Evolutionary conservation across 2,329 filamentous ascomycete species (phyloP), one percentile per base, ranked within the genome.

Genomic region (Anisogramma anomala): DNA sequence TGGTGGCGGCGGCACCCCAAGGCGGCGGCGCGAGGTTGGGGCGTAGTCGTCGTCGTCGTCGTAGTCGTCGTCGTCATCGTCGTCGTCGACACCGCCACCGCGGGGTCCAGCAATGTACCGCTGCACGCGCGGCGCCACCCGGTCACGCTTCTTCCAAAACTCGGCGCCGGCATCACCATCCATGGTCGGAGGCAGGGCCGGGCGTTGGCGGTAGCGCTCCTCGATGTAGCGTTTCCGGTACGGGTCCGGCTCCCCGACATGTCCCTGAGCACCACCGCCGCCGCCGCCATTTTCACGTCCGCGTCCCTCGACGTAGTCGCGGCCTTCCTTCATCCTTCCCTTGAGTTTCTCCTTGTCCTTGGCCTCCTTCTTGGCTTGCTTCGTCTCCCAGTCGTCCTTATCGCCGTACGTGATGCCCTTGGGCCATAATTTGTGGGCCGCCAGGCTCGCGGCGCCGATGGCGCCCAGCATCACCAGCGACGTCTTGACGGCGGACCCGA

Each of bases 361-460:
- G 30, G 45, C 41, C 20, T 39, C 33, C 40, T 48, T 47, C 18
- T 42, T 38, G 25, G 57, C 57, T 55, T 41, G 30, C 41, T 46
- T 46, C 17, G 36, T 33, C 33, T 58, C 57, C 57, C 60, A 63
- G 17, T 57, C 55, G 43, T 63, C 60, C 44, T 59, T 60, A 17
- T 61, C 59, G 41, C 60, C 59, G 41, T 64, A 60, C 0, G 53
- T 48, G 19, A 58, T 49, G 9, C 60, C 62, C 42, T 59, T 60
- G 37, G 62, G 61, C 61, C 59, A 62, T 46, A 56, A 57, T 47
- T 58, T 61, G 49, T 64, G 56, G 2, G 58, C 58, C 4, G 56
- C 55, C 17, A 59, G 50, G 0, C 59, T 57, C 7, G 59, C 60
- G 23, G 58, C 62, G 1, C 57, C 60, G 28, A 65, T 52, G 15